Percentiles rank a stretch among this genome's conserved stretches.
Conservation (phyloP, 345 rosid species). For the Arabidopsis arenosa region DNA sequence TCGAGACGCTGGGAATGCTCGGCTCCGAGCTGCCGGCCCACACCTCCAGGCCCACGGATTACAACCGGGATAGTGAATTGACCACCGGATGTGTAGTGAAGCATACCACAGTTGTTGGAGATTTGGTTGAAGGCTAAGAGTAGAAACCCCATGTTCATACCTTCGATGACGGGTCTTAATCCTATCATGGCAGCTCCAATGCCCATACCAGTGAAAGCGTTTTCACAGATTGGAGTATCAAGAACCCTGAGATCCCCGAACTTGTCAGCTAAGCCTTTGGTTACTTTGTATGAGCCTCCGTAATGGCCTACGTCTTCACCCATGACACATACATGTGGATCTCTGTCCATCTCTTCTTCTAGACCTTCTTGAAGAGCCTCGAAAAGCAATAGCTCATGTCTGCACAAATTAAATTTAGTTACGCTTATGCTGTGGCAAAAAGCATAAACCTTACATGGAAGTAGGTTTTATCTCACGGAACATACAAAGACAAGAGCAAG, state of each 20-base stretch:
- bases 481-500: not conserved
- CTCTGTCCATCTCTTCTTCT: slow-evolving; percentile 98
- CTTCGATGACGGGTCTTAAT: slow-evolving; percentile 78
- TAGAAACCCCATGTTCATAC: slow-evolving; percentile 96
- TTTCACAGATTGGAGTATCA: slow-evolving; percentile 89
- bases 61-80: slow-evolving; percentile 86
- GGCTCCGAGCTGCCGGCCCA: slow-evolving; percentile 91
- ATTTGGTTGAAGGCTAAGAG: slow-evolving; percentile 94
- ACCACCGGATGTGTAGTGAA: slow-evolving; percentile 94
- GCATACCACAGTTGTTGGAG: slow-evolving; percentile 97
- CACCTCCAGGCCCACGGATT: slow-evolving; percentile 93
- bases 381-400: slow-evolving; percentile 84
- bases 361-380: slow-evolving; percentile 89
- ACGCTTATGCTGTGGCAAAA: not conserved
- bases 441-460: not conserved
- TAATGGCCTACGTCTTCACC: slow-evolving; percentile 96
- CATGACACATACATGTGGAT: slow-evolving; percentile 76
- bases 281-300: slow-evolving; percentile 93
- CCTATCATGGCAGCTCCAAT: slow-evolving; percentile 96
- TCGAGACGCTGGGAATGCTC: slow-evolving; percentile 94
- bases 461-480: not conserved
- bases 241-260: slow-evolving; percentile 89
- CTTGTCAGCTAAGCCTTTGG: slow-evolving; percentile 68
- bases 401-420: slow-evolving; percentile 33
- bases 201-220: slow-evolving; percentile 95